Conservation (phyloP, 2,329 filamentous ascomycete genomes). For the Aureobasidium pullulans region DNA sequence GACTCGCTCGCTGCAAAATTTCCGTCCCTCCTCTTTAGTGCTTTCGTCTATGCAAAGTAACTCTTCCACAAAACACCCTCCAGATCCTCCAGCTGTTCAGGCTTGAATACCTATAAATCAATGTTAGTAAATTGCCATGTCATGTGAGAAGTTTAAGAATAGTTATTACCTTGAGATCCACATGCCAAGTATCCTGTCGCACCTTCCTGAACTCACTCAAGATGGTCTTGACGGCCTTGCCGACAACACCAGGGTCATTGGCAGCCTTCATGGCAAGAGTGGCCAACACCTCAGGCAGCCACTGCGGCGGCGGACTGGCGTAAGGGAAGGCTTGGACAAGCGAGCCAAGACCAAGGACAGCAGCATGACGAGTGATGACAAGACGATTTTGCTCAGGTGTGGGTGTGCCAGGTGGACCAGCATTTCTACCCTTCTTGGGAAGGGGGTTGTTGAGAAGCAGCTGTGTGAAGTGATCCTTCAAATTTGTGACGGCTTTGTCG, state of each 20-base stretch:
- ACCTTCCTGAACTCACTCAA: constrained; percentile 99
- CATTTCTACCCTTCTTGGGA: constrained; percentile 51
- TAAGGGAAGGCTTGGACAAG: constrained; percentile 96
- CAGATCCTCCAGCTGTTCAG: constrained; percentile 88
- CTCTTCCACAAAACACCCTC: constrained; percentile 99
- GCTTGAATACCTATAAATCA: constrained; percentile 60
- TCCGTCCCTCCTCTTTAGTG: not conserved
- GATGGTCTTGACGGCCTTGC: constrained; percentile 90
- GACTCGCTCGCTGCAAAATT: not conserved
- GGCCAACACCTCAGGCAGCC: constrained; percentile 90
- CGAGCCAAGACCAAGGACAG: constrained; percentile 82
- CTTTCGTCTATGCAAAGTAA: constrained; percentile 68
- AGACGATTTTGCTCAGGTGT: constrained; percentile 68
- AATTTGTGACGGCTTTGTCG: constrained; percentile 63
- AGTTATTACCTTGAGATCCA: constrained; percentile 82
- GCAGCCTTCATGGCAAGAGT: constrained; percentile 78
- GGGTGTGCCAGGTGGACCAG: constrained; percentile 47
- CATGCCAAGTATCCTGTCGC: constrained; percentile 94
- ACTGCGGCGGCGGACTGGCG: constrained; percentile 78
- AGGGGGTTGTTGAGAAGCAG: constrained; percentile 78
- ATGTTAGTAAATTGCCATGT: constrained; percentile 17
- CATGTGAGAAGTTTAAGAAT: not conserved
- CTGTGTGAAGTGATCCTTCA: constrained; percentile 72
- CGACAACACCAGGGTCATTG: constrained; percentile 82
- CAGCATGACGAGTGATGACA: constrained; percentile 76